Base-by-base conservation (phyloP, 2,329 filamentous ascomycete genomes). In the Pseudohalonectria lignicola region DNA sequence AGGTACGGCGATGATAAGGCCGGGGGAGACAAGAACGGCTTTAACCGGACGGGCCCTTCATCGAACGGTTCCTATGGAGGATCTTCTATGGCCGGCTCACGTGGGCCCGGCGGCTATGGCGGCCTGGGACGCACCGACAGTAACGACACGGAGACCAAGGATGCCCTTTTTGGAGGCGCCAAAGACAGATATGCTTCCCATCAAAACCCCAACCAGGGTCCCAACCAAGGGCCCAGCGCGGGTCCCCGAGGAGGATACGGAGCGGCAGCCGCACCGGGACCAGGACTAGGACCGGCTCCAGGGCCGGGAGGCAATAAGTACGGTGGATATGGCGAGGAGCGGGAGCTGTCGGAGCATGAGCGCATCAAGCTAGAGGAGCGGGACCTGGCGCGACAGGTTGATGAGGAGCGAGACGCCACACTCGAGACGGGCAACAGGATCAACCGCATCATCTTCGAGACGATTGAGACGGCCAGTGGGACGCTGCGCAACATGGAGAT, bases 301-400 rank as follows among this genome's bases (percentile, higher is more conserved):
- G 52, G 32, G 38, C 28, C 32, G 15, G 39, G 35, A 17, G 51
- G 46, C 23, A 36, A 37, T 15, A 31, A 39, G 2, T 69, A 66
- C 41, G 71, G 65, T 19, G 71, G 69, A 20, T 77, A 78, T 45
- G 74, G 84, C 37, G 78, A 81, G 40, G 72, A 83, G 42, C 75
- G 85, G 34, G 76, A 94, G 56, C 63, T 94, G 47, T 94, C 86
- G 0, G 86, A 79, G 1, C 86, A 95, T 48, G 76, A 76, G 68
- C 63, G 86, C 8, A 37, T 37, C 35, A 37, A 37, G 28, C 25
- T 37, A 54, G 86, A 94, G 40, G 64, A 73, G 63, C 61, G 80
- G 45, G 79, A 92, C 43, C 74, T 88, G 11, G 68, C 78, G 42
- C 75, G 76, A 47, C 74, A 93, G 51, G 86, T 87, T 47, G 71